Evolutionary conservation across 768 basidiomycete genomes (phyloP).

Genomic region (Hemileccinum impolitum): DNA sequence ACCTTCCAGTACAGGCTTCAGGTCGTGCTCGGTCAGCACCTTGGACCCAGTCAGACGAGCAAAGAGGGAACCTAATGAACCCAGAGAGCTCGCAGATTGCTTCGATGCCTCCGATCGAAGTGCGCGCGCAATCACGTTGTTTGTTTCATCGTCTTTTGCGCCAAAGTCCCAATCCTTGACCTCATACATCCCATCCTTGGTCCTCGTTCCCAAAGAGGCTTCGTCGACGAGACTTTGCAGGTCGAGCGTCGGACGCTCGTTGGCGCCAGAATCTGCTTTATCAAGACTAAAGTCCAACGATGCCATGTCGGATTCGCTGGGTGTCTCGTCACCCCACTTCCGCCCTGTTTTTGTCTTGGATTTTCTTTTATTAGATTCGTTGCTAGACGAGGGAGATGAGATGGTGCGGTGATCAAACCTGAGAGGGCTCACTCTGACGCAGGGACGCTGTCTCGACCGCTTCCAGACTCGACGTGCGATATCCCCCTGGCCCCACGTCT

Average conservation of each 20-base stretch:
- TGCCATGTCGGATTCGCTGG: slow-evolving; percentile 87
- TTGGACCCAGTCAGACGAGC: slow-evolving; percentile 84
- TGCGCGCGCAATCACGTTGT: slow-evolving; percentile 58
- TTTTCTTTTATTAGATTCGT: slow-evolving; percentile 58
- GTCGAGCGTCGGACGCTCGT: slow-evolving; percentile 40
- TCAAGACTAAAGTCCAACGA: slow-evolving; percentile 84
- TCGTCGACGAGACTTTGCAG: slow-evolving; percentile 63
- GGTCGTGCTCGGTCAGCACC: slow-evolving; percentile 73
- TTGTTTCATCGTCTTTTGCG: slow-evolving; percentile 40
- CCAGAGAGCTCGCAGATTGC: slow-evolving; percentile 45
- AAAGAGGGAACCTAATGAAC: slow-evolving; percentile 75
- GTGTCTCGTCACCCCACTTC: slow-evolving; percentile 87
- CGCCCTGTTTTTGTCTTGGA: slow-evolving; percentile 69
- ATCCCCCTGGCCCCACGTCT: slow-evolving; percentile 49
- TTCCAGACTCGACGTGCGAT: slow-evolving; percentile 48
- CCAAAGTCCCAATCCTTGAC: slow-evolving; percentile 84
- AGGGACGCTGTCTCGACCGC: slow-evolving; percentile 58
- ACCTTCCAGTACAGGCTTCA: slow-evolving; percentile 82
- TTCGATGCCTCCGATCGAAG: slow-evolving; percentile 42
- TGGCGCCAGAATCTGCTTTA: slow-evolving; percentile 38
- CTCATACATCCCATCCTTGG: slow-evolving; percentile 68
- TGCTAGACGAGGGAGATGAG: slow-evolving; percentile 45
- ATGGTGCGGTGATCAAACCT: neutral
- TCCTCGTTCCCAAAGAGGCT: slow-evolving; percentile 73
- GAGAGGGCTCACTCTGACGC: slow-evolving; percentile 63